Evolutionary conservation across 495 filamentous ascomycete genomes (phyloP).

Genomic region (Talaromyces thailandensis): DNA sequence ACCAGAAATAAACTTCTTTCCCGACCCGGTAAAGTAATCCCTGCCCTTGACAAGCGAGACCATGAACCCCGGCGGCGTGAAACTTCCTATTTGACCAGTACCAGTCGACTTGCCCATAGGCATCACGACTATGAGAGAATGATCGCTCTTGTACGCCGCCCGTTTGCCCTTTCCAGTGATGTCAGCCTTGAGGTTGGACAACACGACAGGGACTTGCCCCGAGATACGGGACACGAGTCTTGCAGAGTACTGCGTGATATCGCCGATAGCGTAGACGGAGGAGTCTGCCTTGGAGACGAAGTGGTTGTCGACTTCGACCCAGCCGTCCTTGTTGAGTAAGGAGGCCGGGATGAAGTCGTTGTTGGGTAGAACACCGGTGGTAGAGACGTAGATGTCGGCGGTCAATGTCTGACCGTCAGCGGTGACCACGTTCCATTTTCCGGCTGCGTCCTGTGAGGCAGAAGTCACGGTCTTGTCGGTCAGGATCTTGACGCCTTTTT

Average conservation of each 20-base stretch:
- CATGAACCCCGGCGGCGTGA: conserved; percentile 31
- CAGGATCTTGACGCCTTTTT: conserved; percentile 14
- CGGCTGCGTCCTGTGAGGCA: neutral
- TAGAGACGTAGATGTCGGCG: conserved; percentile 55
- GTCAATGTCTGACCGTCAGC: conserved; percentile 29
- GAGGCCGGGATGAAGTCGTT: conserved; percentile 45
- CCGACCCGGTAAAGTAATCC: conserved; percentile 20
- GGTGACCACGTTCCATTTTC: conserved; percentile 26
- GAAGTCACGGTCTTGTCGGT: conserved; percentile 15
- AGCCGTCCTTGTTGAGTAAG: conserved; percentile 40
- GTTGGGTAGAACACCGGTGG: conserved; percentile 52
- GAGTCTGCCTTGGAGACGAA: conserved; percentile 31
- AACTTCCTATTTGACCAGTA: conserved; percentile 40
- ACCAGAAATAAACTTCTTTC: conserved; percentile 1
- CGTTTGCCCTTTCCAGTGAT: conserved; percentile 15
- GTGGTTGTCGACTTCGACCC: conserved; percentile 46
- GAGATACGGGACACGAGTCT: conserved; percentile 20
- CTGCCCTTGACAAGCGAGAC: conserved; percentile 39
- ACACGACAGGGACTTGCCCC: conserved; percentile 21
- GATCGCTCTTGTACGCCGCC: conserved; percentile 14
- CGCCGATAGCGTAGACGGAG: conserved; percentile 28
- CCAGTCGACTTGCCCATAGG: conserved; percentile 37
- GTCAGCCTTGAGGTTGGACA: conserved; percentile 24
- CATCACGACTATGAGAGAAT: conserved; percentile 24
- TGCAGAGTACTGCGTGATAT: conserved; percentile 27